Base-by-base conservation (phyloP, 306 rosid species). In the Quercus suber region DNA sequence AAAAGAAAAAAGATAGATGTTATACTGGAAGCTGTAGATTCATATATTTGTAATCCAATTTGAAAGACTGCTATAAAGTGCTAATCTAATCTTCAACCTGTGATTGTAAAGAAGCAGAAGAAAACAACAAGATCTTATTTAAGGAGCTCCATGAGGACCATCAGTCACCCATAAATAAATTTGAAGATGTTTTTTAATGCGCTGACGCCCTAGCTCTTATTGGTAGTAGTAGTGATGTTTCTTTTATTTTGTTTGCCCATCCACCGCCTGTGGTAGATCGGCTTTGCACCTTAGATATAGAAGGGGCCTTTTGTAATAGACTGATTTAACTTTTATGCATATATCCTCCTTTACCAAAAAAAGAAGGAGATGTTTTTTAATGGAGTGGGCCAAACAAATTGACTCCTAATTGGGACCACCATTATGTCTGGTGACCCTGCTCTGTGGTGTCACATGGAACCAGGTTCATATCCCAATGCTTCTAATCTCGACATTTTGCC, bases 371-470 rank as follows among this genome's bases (percentile, higher is more conserved):
- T 58, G 18, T 84, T 41, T 33, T 41, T 41, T 74, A 78, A 82
- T 71, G 59, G 60, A 51, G 80, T 78, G 87, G 85, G 79, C 86
- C 90, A 86, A 57, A 76, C 6, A 59, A 79, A 79, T 69, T 76
- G 77, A 78, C 69, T 60, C 17, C 45, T 9, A 20, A 5, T 41
- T 4, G 13, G 87, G 81, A 83, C 82, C 85, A 86, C 82, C 64
- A 64, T 58, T 75, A 52, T 78, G 21, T 9, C 55, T 77, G 52
- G 69, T 37, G 27, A 35, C 71, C 41, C 72, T 51, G 43, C 55
- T 51, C 28, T 45, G 27, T 65, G 63, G 75, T 49, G 73, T 77
- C 85, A 84, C 88, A 74, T 86, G 88, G 69, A 82, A 81, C 73
- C n/a, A 0, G 51, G 57, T 78, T 35, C 25, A 78, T 73, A 78